These are phyloP conservation scores for Botrytis fabae DNA, from an alignment of 2,329 filamentous ascomycete genomes.

Conservation along the genomic window DNA sequence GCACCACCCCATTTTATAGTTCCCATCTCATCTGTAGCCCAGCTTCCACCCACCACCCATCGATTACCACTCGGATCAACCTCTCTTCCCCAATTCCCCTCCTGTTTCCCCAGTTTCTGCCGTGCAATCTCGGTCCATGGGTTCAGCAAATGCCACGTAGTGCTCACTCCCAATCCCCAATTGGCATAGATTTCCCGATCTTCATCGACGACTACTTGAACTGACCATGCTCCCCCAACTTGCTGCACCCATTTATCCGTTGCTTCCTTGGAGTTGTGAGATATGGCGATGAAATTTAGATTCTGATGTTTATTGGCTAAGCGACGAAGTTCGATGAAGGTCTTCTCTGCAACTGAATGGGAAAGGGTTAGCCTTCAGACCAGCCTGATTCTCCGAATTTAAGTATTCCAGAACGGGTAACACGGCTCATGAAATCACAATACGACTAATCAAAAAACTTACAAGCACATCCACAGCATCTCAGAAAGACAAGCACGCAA, in stretches of 20 bases:
- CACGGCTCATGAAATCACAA: not conserved
- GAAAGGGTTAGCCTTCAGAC: not conserved
- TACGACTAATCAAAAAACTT: conserved; percentile 38
- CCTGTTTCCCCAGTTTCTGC: conserved; percentile 58
- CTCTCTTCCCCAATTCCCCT: conserved; percentile 63
- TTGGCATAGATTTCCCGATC: conserved; percentile 60
- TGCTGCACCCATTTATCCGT: conserved; percentile 46
- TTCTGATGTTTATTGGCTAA: conserved; percentile 54
- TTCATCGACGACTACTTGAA: conserved; percentile 61
- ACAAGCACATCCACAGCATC: conserved; percentile 78
- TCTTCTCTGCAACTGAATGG: conserved; percentile 64
- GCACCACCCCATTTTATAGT: conserved; percentile 54
- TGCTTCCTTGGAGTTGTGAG: conserved; percentile 61
- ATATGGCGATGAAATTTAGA: conserved; percentile 61
- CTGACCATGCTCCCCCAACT: conserved; percentile 45
- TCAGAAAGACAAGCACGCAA: conserved; percentile 64
- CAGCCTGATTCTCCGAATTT: not conserved
- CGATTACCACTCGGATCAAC: conserved; percentile 64
- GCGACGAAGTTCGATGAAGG: conserved; percentile 56
- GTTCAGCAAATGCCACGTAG: conserved; percentile 63
- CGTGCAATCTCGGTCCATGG: conserved; percentile 57
- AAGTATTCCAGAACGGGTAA: not conserved
- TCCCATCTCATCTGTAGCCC: conserved; percentile 44
- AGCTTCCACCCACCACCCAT: conserved; percentile 66
- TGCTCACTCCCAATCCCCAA: conserved; percentile 66